A percentile compares a stretch with the other conserved stretches of the same genome.
These are phyloP conservation scores for Polygonum maritimum DNA, from an alignment of 148 eudicot genomes.

Conservation along the genomic window DNA sequence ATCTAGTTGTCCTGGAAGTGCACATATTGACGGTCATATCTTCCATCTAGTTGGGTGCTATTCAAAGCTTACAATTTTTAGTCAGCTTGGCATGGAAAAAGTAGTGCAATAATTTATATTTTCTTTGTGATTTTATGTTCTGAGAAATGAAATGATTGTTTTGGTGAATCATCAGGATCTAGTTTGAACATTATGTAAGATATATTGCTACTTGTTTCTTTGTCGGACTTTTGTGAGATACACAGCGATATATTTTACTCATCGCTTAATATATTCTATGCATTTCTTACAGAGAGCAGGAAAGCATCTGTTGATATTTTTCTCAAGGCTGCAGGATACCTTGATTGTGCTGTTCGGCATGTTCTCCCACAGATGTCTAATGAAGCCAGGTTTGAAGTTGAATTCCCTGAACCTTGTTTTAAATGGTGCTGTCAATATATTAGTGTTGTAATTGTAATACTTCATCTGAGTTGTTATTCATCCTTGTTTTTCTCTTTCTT, in stretches of 20 bases:
- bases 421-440: neutral
- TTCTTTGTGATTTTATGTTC: neutral
- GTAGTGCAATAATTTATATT: neutral
- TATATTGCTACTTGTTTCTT: neutral
- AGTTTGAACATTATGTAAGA: neutral
- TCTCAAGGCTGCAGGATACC: constrained; percentile 94
- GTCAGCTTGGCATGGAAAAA: neutral
- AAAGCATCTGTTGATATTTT: constrained; percentile 81
- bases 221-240: too few relatives aligned
- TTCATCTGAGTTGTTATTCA: neutral
- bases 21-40: neutral
- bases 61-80: neutral
- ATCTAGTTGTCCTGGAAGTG: neutral
- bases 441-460: neutral
- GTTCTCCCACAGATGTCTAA: constrained; percentile 71
- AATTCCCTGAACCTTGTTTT: neutral
- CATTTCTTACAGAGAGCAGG: constrained; percentile 58
- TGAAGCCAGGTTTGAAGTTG: constrained; percentile 54
- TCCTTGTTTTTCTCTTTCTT: neutral
- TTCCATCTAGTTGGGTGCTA: neutral
- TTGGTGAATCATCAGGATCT: neutral
- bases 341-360: constrained; percentile 90
- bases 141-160: neutral
- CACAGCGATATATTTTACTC: neutral
- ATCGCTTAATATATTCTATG: neutral